Percentiles rank a stretch among this genome's conserved stretches.
Conservation (phyloP, 1,284 basidiomycete genomes). For the Golubevia pallescens region DNA sequence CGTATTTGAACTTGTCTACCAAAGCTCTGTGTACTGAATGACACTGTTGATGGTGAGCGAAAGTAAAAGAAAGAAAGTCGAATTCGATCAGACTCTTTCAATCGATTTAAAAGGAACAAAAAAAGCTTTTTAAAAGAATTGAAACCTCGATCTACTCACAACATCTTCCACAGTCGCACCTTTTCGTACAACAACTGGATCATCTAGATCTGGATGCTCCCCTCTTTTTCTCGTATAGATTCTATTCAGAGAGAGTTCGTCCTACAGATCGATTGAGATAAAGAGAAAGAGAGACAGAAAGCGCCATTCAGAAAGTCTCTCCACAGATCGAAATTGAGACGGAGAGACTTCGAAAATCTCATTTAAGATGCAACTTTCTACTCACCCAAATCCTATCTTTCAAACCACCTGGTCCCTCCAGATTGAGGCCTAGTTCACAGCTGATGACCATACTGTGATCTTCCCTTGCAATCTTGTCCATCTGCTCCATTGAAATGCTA, state of each 20-base stretch:
- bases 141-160: constrained; percentile 2
- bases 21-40: constrained; percentile 48
- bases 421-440: constrained; percentile 44
- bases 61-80: not conserved
- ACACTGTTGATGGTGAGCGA: constrained; percentile 13
- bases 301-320: too few species aligned
- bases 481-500: constrained; percentile 57
- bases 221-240: constrained; percentile 60
- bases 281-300: not conserved
- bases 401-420: constrained; percentile 29
- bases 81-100: not conserved
- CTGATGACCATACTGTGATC: constrained; percentile 51
- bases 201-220: constrained; percentile 45
- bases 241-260: constrained; percentile 44
- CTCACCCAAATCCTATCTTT: constrained; percentile 48
- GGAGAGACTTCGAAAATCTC: too few species aligned
- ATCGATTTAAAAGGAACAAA: not conserved
- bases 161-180: constrained; percentile 57
- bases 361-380: not conserved
- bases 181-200: constrained; percentile 45
- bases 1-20: constrained; percentile 57
- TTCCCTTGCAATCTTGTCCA: constrained; percentile 48
- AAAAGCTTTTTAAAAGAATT: not conserved
- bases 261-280: constrained; percentile 8
- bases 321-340: too few species aligned